A percentile compares a stretch with the other conserved stretches of the same genome.
These are phyloP conservation scores for cucumber (Cucumis sativus) DNA, from an alignment of 306 rosid species.

Conservation along the genomic window Cucumber_9930_V3 NC_026656.2:3905001-3905500, in stretches of 20 bases:
- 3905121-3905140: background rate
- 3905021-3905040: background rate
- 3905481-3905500: background rate
- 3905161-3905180: background rate
- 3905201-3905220: background rate
- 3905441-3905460: background rate
- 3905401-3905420: background rate
- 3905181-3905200: background rate
- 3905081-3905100: background rate
- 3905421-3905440: background rate
- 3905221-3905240: background rate
- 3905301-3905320: slow-evolving; percentile 82
- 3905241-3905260: background rate
- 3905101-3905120: background rate
- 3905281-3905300: slow-evolving; percentile 62
- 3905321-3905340: slow-evolving; percentile 61
- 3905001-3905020: background rate
- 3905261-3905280: slow-evolving; percentile 74
- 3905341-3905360: slow-evolving; percentile 66
- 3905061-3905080: background rate
- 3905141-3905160: background rate
- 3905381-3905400: background rate
- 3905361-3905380: slow-evolving; percentile 66
- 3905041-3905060: background rate
- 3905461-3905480: background rate